Evolutionary conservation across 2,329 filamentous ascomycete species (phyloP), one percentile per base, ranked within the genome.

Genomic region (Emergomyces pasteurianus): DNA sequence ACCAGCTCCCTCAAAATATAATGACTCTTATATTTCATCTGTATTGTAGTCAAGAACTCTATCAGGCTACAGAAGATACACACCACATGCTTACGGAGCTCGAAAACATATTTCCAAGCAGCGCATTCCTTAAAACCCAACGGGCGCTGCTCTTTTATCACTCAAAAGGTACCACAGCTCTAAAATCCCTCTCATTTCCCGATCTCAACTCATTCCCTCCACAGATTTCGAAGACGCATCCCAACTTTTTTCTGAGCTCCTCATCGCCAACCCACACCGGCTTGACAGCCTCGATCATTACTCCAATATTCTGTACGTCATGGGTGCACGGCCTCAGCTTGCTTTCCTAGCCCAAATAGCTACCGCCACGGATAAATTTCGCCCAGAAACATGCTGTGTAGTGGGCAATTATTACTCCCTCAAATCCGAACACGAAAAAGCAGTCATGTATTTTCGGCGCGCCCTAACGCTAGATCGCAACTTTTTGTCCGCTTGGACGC

Each of bases 341-440:
- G 92, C 92, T 0, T 96, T 96, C 67, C 76, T 99, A 26, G 94
- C 94, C 0, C 92, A 96, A 69, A 80, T 96, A 12, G 95, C 94
- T 67, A 92, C 89, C 1, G 87, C 86, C 55, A 90, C 94, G 7
- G 94, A 99, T 79, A 95, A 92, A 69, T 99, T 99, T 75, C 87
- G 94, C 0, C 92, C 94, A 0, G 94, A 99, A 74, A 96, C 94
- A 0, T 97, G 94, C 70, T 95, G 95, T 59, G 92, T 97, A 0
- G 87, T 97, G 28, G 94, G 94, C 4, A 99, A 99, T 72, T 97
- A 97, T 77, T 99, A 96, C 76, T 95, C 90, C 0, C 78, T 96
- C 0, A 86, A 96, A 63, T 96, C 92, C 0, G 87, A 95, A 72
- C 94, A 99, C 72, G 94, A 99, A 73, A 99, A 99, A 72, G 92